These are phyloP conservation scores for Atractiella rhizophila DNA, from an alignment of 768 basidiomycete species.

Conservation along the genomic window DNA sequence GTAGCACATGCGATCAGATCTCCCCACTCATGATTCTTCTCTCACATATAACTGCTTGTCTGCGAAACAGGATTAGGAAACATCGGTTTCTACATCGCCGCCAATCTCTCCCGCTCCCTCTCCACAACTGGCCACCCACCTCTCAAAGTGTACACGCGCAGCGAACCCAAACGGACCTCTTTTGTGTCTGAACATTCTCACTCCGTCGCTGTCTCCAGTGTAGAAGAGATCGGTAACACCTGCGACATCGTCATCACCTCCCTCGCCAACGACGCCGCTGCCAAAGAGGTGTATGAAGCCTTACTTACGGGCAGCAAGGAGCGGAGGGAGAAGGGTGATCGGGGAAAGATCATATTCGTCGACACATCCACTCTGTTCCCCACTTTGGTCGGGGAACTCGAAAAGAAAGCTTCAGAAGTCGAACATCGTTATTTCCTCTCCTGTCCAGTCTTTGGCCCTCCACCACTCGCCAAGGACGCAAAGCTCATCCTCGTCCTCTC, in stretches of 20 bases:
- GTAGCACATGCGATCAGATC: no score
- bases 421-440: constrained; percentile 41
- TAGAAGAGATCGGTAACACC: constrained; percentile 35
- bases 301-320: constrained; percentile 4
- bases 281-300: constrained; percentile 35
- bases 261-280: constrained; percentile 44
- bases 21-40: no score
- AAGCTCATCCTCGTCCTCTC: constrained; percentile 50
- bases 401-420: constrained; percentile 35
- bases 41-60: no score
- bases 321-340: constrained; percentile 13
- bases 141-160: constrained; percentile 54
- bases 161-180: constrained; percentile 33
- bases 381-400: constrained; percentile 35
- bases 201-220: constrained; percentile 32
- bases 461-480: constrained; percentile 25
- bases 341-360: constrained; percentile 42
- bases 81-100: constrained; percentile 53
- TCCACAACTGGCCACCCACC: constrained; percentile 26
- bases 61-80: no score
- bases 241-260: constrained; percentile 56
- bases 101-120: constrained; percentile 42
- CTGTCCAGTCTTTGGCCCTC: constrained; percentile 47
- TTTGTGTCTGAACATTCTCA: constrained; percentile 31
- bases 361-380: constrained; percentile 45